Base-by-base conservation (phyloP, 73 alveolate species). In the Loxodes magnus region DNA sequence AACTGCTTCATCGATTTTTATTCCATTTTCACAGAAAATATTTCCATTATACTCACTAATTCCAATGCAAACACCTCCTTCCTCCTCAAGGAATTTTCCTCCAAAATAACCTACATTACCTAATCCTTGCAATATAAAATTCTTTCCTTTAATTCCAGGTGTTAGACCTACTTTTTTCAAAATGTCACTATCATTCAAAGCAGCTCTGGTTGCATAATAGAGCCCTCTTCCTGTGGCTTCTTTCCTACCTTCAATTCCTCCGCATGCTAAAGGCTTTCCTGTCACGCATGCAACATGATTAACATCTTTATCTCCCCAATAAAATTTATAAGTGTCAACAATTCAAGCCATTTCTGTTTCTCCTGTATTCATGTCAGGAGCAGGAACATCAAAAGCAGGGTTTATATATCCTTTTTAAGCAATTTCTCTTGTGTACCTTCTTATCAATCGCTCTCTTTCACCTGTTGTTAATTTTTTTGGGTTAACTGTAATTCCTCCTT, bases 101-200 rank as follows among this genome's bases (percentile, higher is more conserved):
- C 90, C 96, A 83, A 84, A 84, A 59, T 75, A 79, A n/a, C 96
- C 96, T 51, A 84, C 96, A 51, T 81, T 80, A 57, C 96, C 96
- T 56, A 78, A 84, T n/a, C 96, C 96, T 74, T 84, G 69, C 33
- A 84, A 42, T 46, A 56, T 51, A 74, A 84, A 63, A 5, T 84
- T 60, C 69, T 54, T 54, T 35, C 81, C 81, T 41, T 53, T 58
- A 23, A 67, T 19, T 3, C 81, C 81, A 9, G 81, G 56, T 23
- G 73, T 51, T 23, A 67, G 48, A 15, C 66, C 75, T 6, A 34
- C 43, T 48, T 67, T 27, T 6, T 43, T 46, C 36, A 51, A 42
- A 51, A 51, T 51, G 22, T 60, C 56, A 26, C 44, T 56, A 37
- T 67, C 81, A 21, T 67, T 63, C 22, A 67, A 34, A 33, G 58